These are phyloP conservation scores for Drosera spatulata DNA, from an alignment of 179 eudicot genomes.

Conservation along the genomic window DNA sequence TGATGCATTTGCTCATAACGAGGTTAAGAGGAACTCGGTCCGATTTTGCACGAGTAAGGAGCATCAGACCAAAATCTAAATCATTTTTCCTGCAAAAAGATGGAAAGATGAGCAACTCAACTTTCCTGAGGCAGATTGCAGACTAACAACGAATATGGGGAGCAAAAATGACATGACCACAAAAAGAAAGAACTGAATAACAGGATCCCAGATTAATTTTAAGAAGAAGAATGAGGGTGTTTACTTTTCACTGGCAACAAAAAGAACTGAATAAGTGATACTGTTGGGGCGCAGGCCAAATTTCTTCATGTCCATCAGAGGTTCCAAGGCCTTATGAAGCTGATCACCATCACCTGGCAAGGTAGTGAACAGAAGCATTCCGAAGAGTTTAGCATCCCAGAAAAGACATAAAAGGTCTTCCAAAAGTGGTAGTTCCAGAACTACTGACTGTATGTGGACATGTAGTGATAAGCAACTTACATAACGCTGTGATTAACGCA, in stretches of 20 bases:
- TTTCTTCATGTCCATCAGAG: constrained; percentile 62
- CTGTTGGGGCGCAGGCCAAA: constrained; percentile 61
- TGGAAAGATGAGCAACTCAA: neutral
- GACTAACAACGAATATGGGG: neutral
- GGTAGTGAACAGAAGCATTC: no score
- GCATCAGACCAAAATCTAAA: constrained; percentile 61
- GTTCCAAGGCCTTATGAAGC: constrained; percentile 66
- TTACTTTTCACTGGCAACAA: constrained; percentile 91
- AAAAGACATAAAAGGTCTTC: no score
- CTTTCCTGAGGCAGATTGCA: neutral
- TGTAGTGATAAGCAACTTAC: constrained; percentile 36
- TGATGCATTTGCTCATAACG: constrained; percentile 80
- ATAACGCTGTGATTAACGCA: constrained; percentile 84
- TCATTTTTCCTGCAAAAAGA: constrained; percentile 59
- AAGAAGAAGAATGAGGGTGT: constrained; percentile 10
- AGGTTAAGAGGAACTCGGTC: constrained; percentile 67
- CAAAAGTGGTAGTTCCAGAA: no score
- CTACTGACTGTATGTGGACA: neutral
- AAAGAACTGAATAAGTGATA: constrained; percentile 80
- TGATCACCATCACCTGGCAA: constrained; percentile 68
- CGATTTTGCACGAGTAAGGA: constrained; percentile 70
- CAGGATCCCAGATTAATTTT: neutral
- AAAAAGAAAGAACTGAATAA: no score
- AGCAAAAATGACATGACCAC: neutral
- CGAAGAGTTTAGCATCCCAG: no score